phyloP scores from a whole-genome alignment of 148 eudicot genomes.

The Heliosperma pusillum region DNA sequence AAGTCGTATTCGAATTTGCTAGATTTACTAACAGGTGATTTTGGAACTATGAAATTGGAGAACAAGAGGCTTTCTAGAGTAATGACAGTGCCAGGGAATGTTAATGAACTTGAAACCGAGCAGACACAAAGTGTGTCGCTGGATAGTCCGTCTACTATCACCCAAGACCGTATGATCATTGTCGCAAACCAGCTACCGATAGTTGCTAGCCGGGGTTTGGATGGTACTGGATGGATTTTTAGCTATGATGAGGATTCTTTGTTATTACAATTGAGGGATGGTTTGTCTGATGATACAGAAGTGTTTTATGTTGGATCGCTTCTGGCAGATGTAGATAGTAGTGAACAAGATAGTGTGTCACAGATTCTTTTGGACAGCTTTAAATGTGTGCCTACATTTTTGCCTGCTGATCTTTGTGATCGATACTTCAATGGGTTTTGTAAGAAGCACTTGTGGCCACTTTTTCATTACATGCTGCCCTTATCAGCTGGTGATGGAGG shows the following conservation, averaged over 20 bases:
- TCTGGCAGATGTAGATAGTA: conserved; percentile 51
- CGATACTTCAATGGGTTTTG: conserved; percentile 70
- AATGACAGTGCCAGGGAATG: conserved; percentile 38
- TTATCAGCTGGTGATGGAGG: conserved; percentile 81
- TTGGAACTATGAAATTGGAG: conserved; percentile 28
- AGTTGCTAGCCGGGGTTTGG: conserved; percentile 27
- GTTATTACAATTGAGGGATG: conserved; percentile 53
- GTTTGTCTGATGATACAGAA: conserved; percentile 52
- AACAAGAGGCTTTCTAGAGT: conserved; percentile 29
- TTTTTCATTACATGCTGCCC: conserved; percentile 93
- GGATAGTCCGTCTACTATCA: conserved; percentile 29
- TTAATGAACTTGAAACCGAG: conserved; percentile 32
- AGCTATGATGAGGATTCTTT: conserved; percentile 53
- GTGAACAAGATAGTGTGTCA: conserved; percentile 65
- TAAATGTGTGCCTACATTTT: conserved; percentile 66
- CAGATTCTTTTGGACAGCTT: conserved; percentile 52
- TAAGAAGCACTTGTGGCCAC: conserved; percentile 83
- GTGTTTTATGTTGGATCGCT: conserved; percentile 70
- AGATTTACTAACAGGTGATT: conserved; percentile 35
- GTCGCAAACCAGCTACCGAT: conserved; percentile 34
- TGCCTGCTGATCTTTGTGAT: conserved; percentile 48
- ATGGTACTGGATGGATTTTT: conserved; percentile 37
- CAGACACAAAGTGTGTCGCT: conserved; percentile 34
- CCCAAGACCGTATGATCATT: conserved; percentile 39
- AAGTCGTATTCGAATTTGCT: conserved; percentile 42